Evolutionary conservation across 2,329 filamentous ascomycete species (phyloP), one percentile per base, ranked within the genome.

Genomic region (Plectosphaerella cucumerina): DNA sequence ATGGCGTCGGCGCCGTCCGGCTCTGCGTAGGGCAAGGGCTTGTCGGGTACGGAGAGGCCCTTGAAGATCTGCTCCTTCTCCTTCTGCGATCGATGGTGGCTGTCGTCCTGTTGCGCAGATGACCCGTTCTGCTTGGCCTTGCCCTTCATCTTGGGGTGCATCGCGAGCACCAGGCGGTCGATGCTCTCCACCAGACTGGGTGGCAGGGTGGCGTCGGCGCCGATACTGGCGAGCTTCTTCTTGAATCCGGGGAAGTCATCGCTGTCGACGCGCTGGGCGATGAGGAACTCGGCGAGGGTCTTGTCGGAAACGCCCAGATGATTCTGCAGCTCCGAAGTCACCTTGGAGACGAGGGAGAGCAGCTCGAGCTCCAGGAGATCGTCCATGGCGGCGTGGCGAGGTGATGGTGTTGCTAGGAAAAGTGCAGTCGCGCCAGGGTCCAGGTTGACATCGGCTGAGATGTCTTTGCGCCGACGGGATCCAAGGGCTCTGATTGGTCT

Each of bases 231-330:
- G 58, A 97, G 78, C 64, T 84, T 84, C 58, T 76, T 74, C 72
- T 88, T 88, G 74, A 97, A 99, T 23, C 88, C 85, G 48, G 78
- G 70, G 51, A 89, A 76, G 23, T 80, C 80, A 48, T 76, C 78
- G 73, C 85, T 88, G 78, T 92, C 82, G 66, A 87, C 71, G 61
- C 96, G 90, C 66, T 96, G 88, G 55, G 89, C 89, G 64, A 99
- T 96, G 62, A 99, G 84, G 65, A 96, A 99, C 70, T 99, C 94
- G 60, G 94, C 92, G 22, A 99, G 84, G 5, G 90, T 96, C 71
- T 96, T 97, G 72, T 99, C 92, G 66, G 82, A 88, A 61, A 97
- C 84, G 50, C 92, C 90, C 53, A 97, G 72, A 71, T 99, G 90
- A 65, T 99, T 99, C 62, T 96, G 87, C 49, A 99, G 79, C 70